Conservation (phyloP, 176 grass and related monocot species). For the Thalia dealbata region DNA sequence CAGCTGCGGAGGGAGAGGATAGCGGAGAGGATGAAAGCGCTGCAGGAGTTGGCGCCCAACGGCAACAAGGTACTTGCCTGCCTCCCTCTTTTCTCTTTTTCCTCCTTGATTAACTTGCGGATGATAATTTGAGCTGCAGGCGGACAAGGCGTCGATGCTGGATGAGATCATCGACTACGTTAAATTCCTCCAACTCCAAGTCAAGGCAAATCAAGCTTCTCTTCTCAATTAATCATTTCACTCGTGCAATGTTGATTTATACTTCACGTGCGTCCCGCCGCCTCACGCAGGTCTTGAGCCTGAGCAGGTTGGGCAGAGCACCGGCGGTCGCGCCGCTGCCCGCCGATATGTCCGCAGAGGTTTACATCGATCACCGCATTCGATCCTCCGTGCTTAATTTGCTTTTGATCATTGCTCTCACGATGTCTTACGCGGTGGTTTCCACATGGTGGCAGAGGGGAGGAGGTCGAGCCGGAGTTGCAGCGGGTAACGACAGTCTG, state of each 20-base stretch:
- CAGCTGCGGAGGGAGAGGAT: conserved; percentile 97
- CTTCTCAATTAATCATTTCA: neutral
- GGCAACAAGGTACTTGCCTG: conserved; percentile 54
- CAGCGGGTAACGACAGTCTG: neutral
- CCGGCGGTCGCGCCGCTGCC: conserved; percentile 49
- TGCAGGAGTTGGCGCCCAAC: conserved; percentile 80
- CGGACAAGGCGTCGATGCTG: conserved; percentile 94
- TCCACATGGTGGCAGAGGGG: neutral
- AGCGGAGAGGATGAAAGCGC: conserved; percentile 93
- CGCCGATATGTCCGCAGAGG: conserved; percentile 63
- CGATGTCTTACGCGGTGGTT: neutral
- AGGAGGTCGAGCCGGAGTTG: neutral
- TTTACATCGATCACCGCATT: conserved; percentile 5
- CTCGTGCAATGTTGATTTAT: neutral
- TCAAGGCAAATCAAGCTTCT: conserved; percentile 49
- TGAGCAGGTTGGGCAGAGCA: conserved; percentile 86
- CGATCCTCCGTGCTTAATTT: too few relatives aligned
- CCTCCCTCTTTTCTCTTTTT: too few relatives aligned
- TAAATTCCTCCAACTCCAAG: conserved; percentile 97
- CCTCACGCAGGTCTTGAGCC: conserved; percentile 68
- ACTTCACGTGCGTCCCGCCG: neutral
- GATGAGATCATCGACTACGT: conserved; percentile 99
- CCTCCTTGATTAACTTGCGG: too few relatives aligned
- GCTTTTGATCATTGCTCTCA: too few relatives aligned
- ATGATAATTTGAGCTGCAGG: conserved; percentile 39